These are phyloP conservation scores for Calonectria crousiana DNA, from an alignment of 2,329 filamentous ascomycete species.

Conservation along the genomic window DNA sequence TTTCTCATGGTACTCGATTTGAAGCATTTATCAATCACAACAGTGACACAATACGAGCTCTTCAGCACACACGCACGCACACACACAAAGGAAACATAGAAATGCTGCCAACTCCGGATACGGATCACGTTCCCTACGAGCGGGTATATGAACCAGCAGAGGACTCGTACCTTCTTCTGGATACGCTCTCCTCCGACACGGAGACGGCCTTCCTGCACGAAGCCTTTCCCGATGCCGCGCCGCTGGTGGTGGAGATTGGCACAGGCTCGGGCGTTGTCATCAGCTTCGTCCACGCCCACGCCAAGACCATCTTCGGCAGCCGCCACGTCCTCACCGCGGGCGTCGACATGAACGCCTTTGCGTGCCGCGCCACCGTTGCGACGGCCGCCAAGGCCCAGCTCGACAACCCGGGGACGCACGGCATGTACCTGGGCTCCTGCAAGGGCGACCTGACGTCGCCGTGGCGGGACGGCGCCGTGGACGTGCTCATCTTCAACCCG, in stretches of 20 bases:
- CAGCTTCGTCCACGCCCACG: conserved; percentile 85
- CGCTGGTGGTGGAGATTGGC: conserved; percentile 86
- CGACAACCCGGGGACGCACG: conserved; percentile 53
- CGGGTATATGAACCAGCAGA: conserved; percentile 95
- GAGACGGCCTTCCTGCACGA: conserved; percentile 77
- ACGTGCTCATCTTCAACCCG: conserved; percentile 95
- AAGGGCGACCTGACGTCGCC: conserved; percentile 78
- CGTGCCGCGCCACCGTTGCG: conserved; percentile 79
- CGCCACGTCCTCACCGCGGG: conserved; percentile 77
- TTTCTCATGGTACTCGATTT: conserved; percentile 23
- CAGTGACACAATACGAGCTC: neutral
- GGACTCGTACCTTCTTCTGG: conserved; percentile 93
- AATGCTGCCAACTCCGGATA: conserved; percentile 95
- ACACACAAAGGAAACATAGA: neutral
- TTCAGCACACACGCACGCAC: neutral
- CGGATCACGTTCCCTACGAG: conserved; percentile 89
- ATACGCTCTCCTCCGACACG: conserved; percentile 81
- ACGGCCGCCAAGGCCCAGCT: conserved; percentile 70
- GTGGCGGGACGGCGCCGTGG: conserved; percentile 70
- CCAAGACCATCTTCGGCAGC: conserved; percentile 78
- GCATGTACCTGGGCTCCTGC: conserved; percentile 73
- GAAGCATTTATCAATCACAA: conserved; percentile 37
- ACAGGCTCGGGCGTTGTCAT: conserved; percentile 95
- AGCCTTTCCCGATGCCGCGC: conserved; percentile 68
- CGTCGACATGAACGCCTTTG: conserved; percentile 87